Conservation (phyloP, 2,329 filamentous ascomycete species). For the Fusarium haematococcum region DNA sequence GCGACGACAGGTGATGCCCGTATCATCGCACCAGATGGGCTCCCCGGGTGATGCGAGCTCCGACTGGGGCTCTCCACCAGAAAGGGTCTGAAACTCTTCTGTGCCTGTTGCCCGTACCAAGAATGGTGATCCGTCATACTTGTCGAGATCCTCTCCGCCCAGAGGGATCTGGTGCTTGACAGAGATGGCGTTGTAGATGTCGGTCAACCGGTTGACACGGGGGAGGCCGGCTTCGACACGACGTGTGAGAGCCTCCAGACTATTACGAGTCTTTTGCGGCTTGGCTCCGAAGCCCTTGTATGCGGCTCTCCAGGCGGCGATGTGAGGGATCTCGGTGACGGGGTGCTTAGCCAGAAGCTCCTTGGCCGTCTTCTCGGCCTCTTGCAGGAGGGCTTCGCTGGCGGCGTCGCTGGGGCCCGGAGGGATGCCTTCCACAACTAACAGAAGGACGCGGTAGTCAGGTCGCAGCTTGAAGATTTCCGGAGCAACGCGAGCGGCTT, state of each 20-base stretch:
- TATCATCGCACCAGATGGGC: constrained; percentile 35
- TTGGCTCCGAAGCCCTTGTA: constrained; percentile 35
- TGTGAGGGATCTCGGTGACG: constrained; percentile 29
- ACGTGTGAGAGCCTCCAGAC: constrained; percentile 31
- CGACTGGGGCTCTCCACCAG: constrained; percentile 3
- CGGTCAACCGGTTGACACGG: constrained; percentile 33
- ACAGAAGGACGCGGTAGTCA: constrained; percentile 30
- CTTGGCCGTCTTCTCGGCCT: constrained; percentile 22
- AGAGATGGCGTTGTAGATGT: constrained; percentile 39
- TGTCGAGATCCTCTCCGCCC: constrained; percentile 35
- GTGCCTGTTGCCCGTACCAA: constrained; percentile 19
- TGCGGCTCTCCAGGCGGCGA: constrained; percentile 28
- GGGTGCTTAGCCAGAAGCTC: constrained; percentile 1
- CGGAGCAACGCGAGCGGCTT: constrained; percentile 11
- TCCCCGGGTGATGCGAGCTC: constrained; percentile 23
- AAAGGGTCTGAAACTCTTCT: constrained; percentile 15
- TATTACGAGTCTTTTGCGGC: constrained; percentile 26
- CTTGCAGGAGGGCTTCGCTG: constrained; percentile 28
- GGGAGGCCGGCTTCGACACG: constrained; percentile 25
- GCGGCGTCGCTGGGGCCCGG: constrained; percentile 22
- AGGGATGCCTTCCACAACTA: constrained; percentile 31
- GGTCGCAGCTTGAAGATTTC: constrained; percentile 33
- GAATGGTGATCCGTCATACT: constrained; percentile 29
- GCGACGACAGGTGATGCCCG: constrained; percentile 31
- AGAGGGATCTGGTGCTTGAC: constrained; percentile 35